phyloP scores from a whole-genome alignment of 768 basidiomycete species.

The Boletus barrowsii region DNA sequence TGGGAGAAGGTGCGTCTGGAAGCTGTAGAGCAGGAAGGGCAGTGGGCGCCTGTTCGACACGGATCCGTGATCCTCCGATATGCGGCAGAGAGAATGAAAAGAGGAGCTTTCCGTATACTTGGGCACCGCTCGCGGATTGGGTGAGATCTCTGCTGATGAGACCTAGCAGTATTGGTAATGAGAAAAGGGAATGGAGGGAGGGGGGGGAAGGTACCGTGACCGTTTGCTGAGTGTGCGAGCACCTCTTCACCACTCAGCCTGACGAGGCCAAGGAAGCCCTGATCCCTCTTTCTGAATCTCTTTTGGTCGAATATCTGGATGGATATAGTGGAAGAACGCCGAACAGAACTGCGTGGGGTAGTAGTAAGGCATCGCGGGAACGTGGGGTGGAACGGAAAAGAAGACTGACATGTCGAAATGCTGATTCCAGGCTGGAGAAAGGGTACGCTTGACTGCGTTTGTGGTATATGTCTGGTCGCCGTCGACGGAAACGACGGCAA shows the following conservation, averaged over 20 bases:
- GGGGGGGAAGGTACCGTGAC: slow-evolving; percentile 36
- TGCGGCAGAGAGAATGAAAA: slow-evolving; percentile 53
- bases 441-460: slow-evolving; percentile 60
- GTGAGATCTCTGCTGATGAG: slow-evolving; percentile 65
- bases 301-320: slow-evolving; percentile 91
- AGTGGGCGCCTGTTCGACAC: slow-evolving; percentile 14
- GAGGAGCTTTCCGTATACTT: slow-evolving; percentile 80
- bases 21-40: slow-evolving; percentile 15
- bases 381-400: slow-evolving; percentile 3
- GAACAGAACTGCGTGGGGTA: slow-evolving; percentile 51
- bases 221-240: slow-evolving; percentile 44
- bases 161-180: slow-evolving; percentile 37
- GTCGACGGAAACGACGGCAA: slow-evolving; percentile 85
- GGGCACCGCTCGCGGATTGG: slow-evolving; percentile 27
- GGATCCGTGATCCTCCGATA: slow-evolving; percentile 21
- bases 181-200: not conserved
- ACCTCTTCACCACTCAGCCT: slow-evolving; percentile 56
- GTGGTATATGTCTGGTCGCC: slow-evolving; percentile 81
- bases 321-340: slow-evolving; percentile 68
- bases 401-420: slow-evolving; percentile 75
- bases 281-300: slow-evolving; percentile 85
- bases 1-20: slow-evolving; percentile 10
- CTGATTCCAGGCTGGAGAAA: slow-evolving; percentile 81
- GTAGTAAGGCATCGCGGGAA: slow-evolving; percentile 5
- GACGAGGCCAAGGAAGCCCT: slow-evolving; percentile 66